These are phyloP conservation scores for Cladophialophora bantiana DNA, from an alignment of 2,329 filamentous ascomycete species.

Conservation along the genomic window DNA sequence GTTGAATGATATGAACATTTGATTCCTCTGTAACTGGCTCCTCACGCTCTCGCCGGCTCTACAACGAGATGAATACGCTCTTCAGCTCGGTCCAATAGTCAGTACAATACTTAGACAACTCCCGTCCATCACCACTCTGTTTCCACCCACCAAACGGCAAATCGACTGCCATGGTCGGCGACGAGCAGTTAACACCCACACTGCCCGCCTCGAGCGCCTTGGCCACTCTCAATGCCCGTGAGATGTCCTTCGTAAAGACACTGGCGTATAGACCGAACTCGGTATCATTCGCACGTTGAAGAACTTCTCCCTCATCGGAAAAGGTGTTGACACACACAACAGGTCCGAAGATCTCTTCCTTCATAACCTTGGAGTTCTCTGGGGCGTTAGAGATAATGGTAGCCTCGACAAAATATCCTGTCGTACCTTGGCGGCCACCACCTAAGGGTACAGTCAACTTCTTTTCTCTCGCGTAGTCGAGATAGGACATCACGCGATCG, in stretches of 20 bases:
- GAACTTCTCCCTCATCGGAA: conserved; percentile 66
- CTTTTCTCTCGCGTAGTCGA: conserved; percentile 62
- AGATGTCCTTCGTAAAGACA: conserved; percentile 63
- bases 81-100: conserved; percentile 68
- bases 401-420: conserved; percentile 68
- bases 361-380: conserved; percentile 63
- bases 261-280: conserved; percentile 69
- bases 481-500: conserved; percentile 63
- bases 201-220: conserved; percentile 63
- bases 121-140: conserved; percentile 43
- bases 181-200: conserved; percentile 66
- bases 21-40: too few species aligned
- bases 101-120: conserved; percentile 50
- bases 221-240: conserved; percentile 60
- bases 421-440: conserved; percentile 58
- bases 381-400: conserved; percentile 66
- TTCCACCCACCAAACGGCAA: conserved; percentile 49
- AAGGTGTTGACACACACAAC: conserved; percentile 69
- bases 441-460: conserved; percentile 54
- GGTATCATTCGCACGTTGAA: conserved; percentile 62
- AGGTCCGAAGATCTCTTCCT: conserved; percentile 68
- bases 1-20: too few species aligned
- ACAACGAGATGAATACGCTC: conserved; percentile 45
- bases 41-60: background rate
- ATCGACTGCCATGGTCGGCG: conserved; percentile 32